Evolutionary conservation across 768 basidiomycete genomes (phyloP), one percentile per base, ranked within the genome.

Genomic region (Lentinula raphanica): DNA sequence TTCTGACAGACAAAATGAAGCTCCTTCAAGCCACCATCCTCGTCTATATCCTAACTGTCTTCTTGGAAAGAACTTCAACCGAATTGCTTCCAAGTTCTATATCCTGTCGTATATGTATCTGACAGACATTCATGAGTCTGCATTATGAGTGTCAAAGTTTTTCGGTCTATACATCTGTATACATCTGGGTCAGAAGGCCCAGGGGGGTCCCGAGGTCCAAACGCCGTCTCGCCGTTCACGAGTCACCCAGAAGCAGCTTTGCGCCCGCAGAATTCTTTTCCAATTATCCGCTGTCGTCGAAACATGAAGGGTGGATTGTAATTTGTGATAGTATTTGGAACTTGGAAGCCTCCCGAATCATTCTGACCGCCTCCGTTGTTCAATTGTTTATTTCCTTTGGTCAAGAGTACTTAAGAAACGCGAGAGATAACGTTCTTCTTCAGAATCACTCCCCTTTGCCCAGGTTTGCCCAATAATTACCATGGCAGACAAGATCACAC

Each of bases 401-500:
- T 3, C 4, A 6, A 9, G 5, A 44, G n/a, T 21, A 44, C 23
- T 11, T n/a, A 44, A 21, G n/a, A 44, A 21, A 23, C 42, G 17
- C 38, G 38, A 39, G 5, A n/a, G 2, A 15, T 17, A 44, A 3
- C 12, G 3, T 7, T 7, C 42, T 8, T 23, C 42, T 6, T 23
- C 21, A n/a, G n/a, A n/a, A n/a, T n/a, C n/a, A 7, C 19, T 25
- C 9, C 42, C 21, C 3, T 44, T n/a, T 44, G 19, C 17, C 11
- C n/a, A 7, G 17, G n/a, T n/a, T n/a, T n/a, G n/a, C n/a, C n/a
- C n/a, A n/a, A n/a, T n/a, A n/a, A n/a, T n/a, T n/a, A n/a, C n/a
- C 21, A 21, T 5, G 23, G 31, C 31, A 28, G 48, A 15, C 32
- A 7, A 56, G 17, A 64, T 70, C 46, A 64, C 66, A 45, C 60